These are phyloP conservation scores for Aspergillus sp. DNA, from an alignment of 2,329 filamentous ascomycete species.

Conservation along the genomic window DNA sequence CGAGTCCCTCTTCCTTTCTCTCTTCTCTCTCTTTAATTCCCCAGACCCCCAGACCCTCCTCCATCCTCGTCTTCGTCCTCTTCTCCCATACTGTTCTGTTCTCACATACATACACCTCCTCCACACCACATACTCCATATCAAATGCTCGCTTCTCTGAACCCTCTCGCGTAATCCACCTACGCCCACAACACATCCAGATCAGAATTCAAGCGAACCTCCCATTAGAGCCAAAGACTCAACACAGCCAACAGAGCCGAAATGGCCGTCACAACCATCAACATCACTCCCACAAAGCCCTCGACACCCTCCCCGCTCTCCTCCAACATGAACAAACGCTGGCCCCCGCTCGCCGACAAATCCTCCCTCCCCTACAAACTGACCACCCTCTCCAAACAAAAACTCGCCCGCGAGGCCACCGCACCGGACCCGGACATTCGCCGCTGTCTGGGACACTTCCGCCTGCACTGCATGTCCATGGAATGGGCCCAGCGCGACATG, in stretches of 20 bases:
- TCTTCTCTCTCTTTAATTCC: slow-evolving; percentile 4
- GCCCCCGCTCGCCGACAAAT: slow-evolving; percentile 36
- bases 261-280: slow-evolving; percentile 26
- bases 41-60: slow-evolving; percentile 9
- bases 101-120: no score
- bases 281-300: slow-evolving; percentile 13
- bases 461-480: slow-evolving; percentile 31
- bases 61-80: neutral
- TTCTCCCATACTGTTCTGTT: neutral
- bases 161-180: no score
- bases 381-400: slow-evolving; percentile 37
- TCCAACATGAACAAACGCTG: slow-evolving; percentile 32
- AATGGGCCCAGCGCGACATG: slow-evolving; percentile 36
- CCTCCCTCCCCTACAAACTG: slow-evolving; percentile 35
- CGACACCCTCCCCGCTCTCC: slow-evolving; percentile 22
- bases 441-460: slow-evolving; percentile 36
- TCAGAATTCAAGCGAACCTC: neutral
- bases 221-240: neutral
- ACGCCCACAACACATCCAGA: neutral
- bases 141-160: neutral
- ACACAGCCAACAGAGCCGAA: neutral
- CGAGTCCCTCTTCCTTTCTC: neutral
- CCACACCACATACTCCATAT: no score
- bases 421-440: slow-evolving; percentile 34
- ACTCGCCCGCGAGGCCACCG: slow-evolving; percentile 34